phyloP scores from a whole-genome alignment of 164 flowering plant genomes.

The Umbellularia californica region DNA sequence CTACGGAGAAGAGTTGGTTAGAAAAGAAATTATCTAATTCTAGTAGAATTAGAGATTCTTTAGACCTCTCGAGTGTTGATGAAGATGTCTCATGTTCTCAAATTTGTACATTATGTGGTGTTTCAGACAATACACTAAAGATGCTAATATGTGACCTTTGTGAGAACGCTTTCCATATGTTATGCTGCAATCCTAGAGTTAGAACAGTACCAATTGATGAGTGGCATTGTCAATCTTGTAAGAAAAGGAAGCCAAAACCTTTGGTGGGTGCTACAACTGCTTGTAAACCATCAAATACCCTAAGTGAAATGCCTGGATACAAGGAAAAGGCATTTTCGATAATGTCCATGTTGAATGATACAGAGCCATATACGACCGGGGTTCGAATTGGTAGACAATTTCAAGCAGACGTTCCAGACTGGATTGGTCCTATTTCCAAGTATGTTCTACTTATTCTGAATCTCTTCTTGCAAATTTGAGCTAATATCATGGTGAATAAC shows the following conservation, averaged over 20 bases:
- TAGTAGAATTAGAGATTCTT: constrained; percentile 7
- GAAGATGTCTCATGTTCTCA: constrained; percentile 14
- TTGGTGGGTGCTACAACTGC: constrained; percentile 22
- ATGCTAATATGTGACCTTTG: constrained; percentile 17
- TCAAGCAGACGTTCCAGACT: constrained; percentile 78
- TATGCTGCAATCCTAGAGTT: constrained; percentile 13
- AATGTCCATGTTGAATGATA: constrained; percentile 55
- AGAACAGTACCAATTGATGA: constrained; percentile 11
- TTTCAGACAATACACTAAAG: constrained; percentile 7
- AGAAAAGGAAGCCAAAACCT: constrained; percentile 13
- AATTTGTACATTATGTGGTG: constrained; percentile 28
- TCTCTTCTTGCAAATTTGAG: background rate
- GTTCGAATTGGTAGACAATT: constrained; percentile 77
- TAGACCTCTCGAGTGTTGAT: constrained; percentile 9
- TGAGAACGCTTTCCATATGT: constrained; percentile 15
- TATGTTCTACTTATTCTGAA: constrained; percentile 25
- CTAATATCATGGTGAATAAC: background rate
- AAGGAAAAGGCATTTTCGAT: constrained; percentile 28
- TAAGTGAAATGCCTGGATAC: constrained; percentile 15
- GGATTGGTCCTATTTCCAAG: constrained; percentile 62
- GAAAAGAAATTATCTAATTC: constrained; percentile 51
- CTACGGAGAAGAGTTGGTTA: constrained; percentile 22
- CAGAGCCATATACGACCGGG: constrained; percentile 45
- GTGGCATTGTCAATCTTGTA: constrained; percentile 14
- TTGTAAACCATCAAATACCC: constrained; percentile 17